These are phyloP conservation scores for Beauveria sp. DNA, from an alignment of 2,329 filamentous ascomycete genomes.

Conservation along the genomic window DNA sequence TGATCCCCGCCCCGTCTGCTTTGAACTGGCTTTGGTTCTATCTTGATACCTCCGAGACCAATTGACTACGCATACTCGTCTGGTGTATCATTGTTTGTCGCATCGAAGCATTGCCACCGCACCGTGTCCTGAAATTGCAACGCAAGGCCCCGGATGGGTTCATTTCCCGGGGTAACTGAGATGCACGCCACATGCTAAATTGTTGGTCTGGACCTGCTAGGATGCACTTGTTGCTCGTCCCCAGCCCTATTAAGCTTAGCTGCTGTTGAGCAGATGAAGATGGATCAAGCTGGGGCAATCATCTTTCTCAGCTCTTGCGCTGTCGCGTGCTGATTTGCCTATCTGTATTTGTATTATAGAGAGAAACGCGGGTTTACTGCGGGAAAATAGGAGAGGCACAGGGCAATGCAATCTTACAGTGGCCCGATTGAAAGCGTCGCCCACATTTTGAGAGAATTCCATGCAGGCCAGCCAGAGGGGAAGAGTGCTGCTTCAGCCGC, in stretches of 20 bases:
- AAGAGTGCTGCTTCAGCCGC: no score
- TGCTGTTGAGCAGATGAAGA: not conserved
- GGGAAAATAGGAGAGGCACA: not conserved
- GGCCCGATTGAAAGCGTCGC: not conserved
- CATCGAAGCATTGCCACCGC: not conserved
- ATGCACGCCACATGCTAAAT: constrained; percentile 1
- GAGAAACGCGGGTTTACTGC: not conserved
- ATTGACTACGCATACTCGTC: no score
- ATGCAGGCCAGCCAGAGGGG: not conserved
- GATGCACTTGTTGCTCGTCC: not conserved
- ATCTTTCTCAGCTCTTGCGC: not conserved
- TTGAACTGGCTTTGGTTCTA: no score
- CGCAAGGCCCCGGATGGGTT: not conserved
- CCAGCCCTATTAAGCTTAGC: constrained; percentile 4
- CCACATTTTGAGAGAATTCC: not conserved
- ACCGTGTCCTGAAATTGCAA: no score
- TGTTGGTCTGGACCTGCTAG: not conserved
- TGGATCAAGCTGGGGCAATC: not conserved
- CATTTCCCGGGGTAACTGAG: not conserved
- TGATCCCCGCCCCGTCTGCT: no score
- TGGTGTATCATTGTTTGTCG: no score
- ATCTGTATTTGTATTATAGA: not conserved
- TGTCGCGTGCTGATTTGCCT: constrained; percentile 8
- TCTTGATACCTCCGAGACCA: no score
- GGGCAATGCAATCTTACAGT: not conserved